phyloP scores from a whole-genome alignment of 306 rosid genomes.

The Urtica urens region DNA sequence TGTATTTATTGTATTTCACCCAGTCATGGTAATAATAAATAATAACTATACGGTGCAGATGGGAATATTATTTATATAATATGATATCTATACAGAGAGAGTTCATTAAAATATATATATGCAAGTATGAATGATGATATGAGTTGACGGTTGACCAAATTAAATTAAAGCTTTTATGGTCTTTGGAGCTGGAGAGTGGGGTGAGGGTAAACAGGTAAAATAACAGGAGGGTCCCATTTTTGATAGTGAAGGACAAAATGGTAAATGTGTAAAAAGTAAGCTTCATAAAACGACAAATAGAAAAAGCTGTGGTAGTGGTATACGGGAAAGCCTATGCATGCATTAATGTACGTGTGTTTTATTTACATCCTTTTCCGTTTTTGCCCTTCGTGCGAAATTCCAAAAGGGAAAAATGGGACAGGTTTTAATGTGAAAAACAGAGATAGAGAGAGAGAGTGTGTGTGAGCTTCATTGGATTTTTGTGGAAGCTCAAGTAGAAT shows the following conservation, averaged over 20 bases:
- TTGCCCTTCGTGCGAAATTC: conserved; percentile 32
- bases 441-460: conserved; percentile 1
- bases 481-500: not conserved
- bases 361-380: not conserved
- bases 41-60: no score
- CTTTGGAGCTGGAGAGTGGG: not conserved
- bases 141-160: conserved; percentile 2
- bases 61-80: no score
- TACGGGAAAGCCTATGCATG: conserved; percentile 13
- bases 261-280: conserved; percentile 1
- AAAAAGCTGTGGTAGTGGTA: not conserved
- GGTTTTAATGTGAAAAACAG: conserved; percentile 18
- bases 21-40: no score
- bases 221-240: not conserved
- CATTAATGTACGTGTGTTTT: not conserved
- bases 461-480: conserved; percentile 12
- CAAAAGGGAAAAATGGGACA: conserved; percentile 10
- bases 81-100: no score
- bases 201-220: conserved; percentile 14
- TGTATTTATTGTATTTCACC: no score
- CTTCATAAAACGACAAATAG: conserved; percentile 29
- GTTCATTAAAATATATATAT: not conserved
- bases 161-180: not conserved
- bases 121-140: not conserved
- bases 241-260: conserved; percentile 13